phyloP scores from a whole-genome alignment of 2,329 filamentous ascomycete genomes.

The Alternaria solani region DNA sequence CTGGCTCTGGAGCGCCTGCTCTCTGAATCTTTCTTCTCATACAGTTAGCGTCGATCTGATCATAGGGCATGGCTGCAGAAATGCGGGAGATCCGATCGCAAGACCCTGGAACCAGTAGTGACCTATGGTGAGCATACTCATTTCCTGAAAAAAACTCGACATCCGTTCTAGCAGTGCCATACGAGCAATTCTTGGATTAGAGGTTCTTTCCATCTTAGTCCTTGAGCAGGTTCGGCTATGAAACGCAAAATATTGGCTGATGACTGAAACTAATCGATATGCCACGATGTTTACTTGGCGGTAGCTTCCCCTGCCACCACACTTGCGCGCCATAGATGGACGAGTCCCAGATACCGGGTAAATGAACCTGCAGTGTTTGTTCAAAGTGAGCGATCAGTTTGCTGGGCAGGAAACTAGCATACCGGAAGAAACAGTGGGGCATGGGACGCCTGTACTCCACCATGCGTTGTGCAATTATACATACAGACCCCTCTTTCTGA shows the following conservation, averaged over 20 bases:
- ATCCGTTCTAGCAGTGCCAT: background rate
- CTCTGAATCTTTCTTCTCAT: conserved; percentile 6
- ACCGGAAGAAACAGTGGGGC: conserved; percentile 12
- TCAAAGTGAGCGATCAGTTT: background rate
- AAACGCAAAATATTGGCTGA: background rate
- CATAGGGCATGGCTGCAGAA: background rate
- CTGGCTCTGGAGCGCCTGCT: background rate
- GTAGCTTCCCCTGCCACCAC: background rate
- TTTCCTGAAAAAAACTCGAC: background rate
- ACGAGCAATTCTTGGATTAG: background rate
- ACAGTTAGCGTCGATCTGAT: background rate
- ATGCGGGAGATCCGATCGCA: background rate
- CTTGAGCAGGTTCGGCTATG: background rate
- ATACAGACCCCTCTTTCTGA: conserved; percentile 17
- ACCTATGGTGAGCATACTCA: background rate
- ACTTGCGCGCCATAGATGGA: background rate
- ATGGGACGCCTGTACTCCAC: conserved; percentile 15
- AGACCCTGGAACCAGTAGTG: background rate
- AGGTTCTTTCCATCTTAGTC: background rate
- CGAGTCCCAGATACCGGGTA: conserved; percentile 14
- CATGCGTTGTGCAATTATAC: conserved; percentile 16
- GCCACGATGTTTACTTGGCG: background rate
- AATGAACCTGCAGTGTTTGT: conserved; percentile 4
- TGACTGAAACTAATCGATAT: background rate
- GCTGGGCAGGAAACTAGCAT: background rate